Conservation (phyloP, 768 basidiomycete genomes). For the Boletales sp. region DNA sequence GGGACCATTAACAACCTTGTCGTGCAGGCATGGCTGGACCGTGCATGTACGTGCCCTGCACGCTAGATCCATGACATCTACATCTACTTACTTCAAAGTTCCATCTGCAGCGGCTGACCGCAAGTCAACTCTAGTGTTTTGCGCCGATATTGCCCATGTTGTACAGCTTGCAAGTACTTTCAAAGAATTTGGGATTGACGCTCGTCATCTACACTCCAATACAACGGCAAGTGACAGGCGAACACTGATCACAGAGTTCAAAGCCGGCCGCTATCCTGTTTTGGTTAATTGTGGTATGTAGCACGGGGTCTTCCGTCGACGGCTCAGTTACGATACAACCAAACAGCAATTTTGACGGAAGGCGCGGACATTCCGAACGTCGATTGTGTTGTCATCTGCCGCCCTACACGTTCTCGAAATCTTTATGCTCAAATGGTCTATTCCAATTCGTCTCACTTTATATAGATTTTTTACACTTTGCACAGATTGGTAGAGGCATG, state of each 20-base stretch:
- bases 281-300: constrained; percentile 81
- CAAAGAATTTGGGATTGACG: constrained; percentile 74
- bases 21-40: constrained; percentile 82
- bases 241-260: constrained; percentile 63
- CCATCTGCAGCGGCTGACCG: constrained; percentile 43
- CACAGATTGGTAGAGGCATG: constrained; percentile 91
- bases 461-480: not conserved
- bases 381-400: constrained; percentile 84
- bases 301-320: constrained; percentile 6
- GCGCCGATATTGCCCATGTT: constrained; percentile 82
- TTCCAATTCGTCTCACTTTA: not conserved
- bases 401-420: constrained; percentile 87
- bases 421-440: constrained; percentile 89
- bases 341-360: constrained; percentile 78
- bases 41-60: constrained; percentile 53
- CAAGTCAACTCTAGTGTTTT: constrained; percentile 90
- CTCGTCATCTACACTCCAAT: constrained; percentile 69
- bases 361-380: constrained; percentile 94
- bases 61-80: not conserved
- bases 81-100: constrained; percentile 2
- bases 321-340: not conserved
- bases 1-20: constrained; percentile 71
- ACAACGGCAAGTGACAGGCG: constrained; percentile 65
- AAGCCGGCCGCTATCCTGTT: constrained; percentile 72
- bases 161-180: constrained; percentile 69